Evolutionary conservation across 352 stramenopile species (phyloP).

Genomic region (Pythium brachiatum): DNA sequence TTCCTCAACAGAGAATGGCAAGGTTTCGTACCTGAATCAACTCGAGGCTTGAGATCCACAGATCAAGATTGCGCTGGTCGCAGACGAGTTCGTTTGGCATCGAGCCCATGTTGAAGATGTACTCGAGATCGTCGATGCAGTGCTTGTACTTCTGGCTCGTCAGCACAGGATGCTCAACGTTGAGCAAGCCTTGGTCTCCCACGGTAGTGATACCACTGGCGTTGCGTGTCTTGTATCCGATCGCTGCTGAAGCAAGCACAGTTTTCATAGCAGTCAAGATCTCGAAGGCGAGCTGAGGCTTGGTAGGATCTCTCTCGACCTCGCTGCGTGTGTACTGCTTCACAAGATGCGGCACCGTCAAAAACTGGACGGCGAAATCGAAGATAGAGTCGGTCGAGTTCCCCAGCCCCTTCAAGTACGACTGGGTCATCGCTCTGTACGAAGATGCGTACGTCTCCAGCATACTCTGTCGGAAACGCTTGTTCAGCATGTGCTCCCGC

Average conservation of each 20-base stretch:
- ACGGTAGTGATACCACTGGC: not conserved
- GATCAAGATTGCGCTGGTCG: constrained; percentile 55
- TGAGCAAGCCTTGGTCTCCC: constrained; percentile 34
- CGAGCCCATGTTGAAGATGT: constrained; percentile 76
- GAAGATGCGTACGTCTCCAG: constrained; percentile 68
- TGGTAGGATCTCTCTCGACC: constrained; percentile 40
- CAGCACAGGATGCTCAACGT: constrained; percentile 73
- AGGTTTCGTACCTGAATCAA: constrained; percentile 50
- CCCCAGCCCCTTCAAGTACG: constrained; percentile 75
- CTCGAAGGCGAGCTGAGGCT: constrained; percentile 61
- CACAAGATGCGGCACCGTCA: constrained; percentile 80
- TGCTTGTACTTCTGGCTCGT: constrained; percentile 90
- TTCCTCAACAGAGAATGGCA: not conserved
- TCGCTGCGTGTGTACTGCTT: constrained; percentile 73
- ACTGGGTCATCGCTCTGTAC: constrained; percentile 70
- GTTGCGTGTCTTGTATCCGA: constrained; percentile 2
- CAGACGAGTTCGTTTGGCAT: constrained; percentile 80
- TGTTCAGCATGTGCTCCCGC: constrained; percentile 75
- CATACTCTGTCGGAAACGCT: constrained; percentile 70
- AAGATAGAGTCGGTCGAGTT: constrained; percentile 87
- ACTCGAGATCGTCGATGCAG: constrained; percentile 85
- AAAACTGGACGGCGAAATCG: constrained; percentile 85
- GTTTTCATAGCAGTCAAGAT: constrained; percentile 59
- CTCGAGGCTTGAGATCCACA: constrained; percentile 71
- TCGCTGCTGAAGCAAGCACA: constrained; percentile 60